Evolutionary conservation across 176 grass and related monocot genomes (phyloP).

Genomic region (Eleusine coracana): DNA sequence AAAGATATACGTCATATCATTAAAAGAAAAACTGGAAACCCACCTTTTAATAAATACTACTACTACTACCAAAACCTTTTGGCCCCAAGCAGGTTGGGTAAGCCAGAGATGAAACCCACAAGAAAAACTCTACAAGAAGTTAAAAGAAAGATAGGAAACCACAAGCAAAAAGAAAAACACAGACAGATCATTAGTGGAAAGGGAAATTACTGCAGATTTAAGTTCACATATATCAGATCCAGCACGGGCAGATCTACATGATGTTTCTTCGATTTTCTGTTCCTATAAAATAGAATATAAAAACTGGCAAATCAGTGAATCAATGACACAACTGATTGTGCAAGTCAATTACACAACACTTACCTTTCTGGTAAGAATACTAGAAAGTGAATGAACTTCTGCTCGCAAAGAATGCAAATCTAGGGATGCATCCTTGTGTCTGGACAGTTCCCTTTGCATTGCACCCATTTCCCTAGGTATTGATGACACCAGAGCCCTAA

Average conservation of each 20-base stretch:
- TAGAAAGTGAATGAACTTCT: conserved; percentile 75
- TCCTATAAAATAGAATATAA: conserved; percentile 52
- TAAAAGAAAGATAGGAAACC: background rate
- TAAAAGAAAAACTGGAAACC: no score
- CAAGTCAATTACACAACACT: conserved; percentile 22
- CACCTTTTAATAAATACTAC: background rate
- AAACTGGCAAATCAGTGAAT: background rate
- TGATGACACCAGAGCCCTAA: conserved; percentile 75
- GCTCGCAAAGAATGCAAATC: conserved; percentile 75
- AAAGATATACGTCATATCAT: background rate
- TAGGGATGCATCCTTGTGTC: conserved; percentile 67
- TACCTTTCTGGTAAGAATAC: conserved; percentile 70
- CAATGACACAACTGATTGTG: conserved; percentile 1
- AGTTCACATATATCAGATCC: conserved; percentile 68
- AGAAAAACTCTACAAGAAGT: background rate
- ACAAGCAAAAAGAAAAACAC: background rate
- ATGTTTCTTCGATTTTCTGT: conserved; percentile 57
- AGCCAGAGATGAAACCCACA: background rate
- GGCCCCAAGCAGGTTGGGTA: background rate
- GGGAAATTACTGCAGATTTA: conserved; percentile 44
- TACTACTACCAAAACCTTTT: background rate
- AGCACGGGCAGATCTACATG: conserved; percentile 45
- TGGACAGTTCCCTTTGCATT: conserved; percentile 78
- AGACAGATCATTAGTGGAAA: background rate
- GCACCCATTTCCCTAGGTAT: conserved; percentile 71